Evolutionary conservation across 1,284 basidiomycete genomes (phyloP), one percentile per base, ranked within the genome.

Genomic region (Cutaneotrichosporon cyanovorans): DNA sequence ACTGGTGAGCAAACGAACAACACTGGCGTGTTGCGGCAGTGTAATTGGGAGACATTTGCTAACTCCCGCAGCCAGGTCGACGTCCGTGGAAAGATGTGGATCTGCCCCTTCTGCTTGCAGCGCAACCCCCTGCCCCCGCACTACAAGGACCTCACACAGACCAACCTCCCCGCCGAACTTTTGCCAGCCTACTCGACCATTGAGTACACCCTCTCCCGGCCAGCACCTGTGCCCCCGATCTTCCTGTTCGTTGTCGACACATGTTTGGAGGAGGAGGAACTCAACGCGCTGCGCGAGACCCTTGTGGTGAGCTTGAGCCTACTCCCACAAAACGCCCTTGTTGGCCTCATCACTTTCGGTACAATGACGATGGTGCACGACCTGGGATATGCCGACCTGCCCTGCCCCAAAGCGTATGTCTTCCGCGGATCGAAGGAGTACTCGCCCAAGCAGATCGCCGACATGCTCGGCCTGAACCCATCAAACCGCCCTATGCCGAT

Each of bases 331-430:
- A 89, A 86, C 64, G 90, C 93, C 9, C 80, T 97, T 28, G 91
- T 98, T 50, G 93, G 93, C 41, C 76, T 98, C 46, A 87, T 98
- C 71, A 97, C 93, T 2, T 97, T 78, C 65, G 93, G 93, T 31
- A 97, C 93, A 32, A 97, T 97, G 91, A 89, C 93, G 7, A 92
- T 96, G 84, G 91, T 99, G 1, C 93, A 99, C 72, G 95, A 99
- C 74, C 85, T 98, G 41, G 91, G 92, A 25, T 98, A 96, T 66
- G 81, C 84, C 2, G 87, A 92, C 66, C 16, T 16, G 32, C 32
- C 32, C 7, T 98, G 92, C 75, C 89, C 83, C 73, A 98, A 98
- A 73, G 92, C 91, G 5, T 98, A 93, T 71, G 93, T 98, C 53
- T 99, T 99, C 82, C 85, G 93, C 31, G 95, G 95, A 43, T 87